phyloP scores from a whole-genome alignment of 2,329 filamentous ascomycete species.

The Rasamsonia emersonii region DNA sequence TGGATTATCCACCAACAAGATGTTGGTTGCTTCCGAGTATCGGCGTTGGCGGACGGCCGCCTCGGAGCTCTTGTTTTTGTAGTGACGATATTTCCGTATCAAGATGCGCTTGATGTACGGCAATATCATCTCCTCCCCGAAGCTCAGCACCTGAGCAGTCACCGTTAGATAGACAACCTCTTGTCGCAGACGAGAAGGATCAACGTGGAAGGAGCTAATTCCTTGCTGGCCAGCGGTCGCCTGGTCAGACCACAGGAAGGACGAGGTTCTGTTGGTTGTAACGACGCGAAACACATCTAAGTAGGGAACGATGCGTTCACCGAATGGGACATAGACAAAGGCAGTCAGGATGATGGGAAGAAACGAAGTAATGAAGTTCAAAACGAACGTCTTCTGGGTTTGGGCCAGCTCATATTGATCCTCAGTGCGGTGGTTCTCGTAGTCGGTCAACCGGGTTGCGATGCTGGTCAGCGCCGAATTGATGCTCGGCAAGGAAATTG shows the following conservation, averaged over 20 bases:
- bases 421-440: conserved; percentile 87
- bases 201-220: conserved; percentile 63
- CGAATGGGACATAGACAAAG: conserved; percentile 92
- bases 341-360: conserved; percentile 85
- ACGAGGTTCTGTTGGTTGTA: conserved; percentile 6
- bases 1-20: conserved; percentile 53
- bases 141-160: conserved; percentile 83
- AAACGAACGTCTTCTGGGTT: conserved; percentile 85
- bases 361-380: conserved; percentile 96
- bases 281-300: conserved; percentile 72
- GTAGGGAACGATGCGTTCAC: conserved; percentile 71
- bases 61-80: conserved; percentile 13
- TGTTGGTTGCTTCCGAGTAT: conserved; percentile 33
- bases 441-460: conserved; percentile 67
- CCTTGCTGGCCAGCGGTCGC: conserved; percentile 58
- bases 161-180: conserved; percentile 96
- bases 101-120: conserved; percentile 75
- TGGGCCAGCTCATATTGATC: conserved; percentile 76
- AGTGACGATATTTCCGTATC: conserved; percentile 57
- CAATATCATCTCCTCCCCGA: conserved; percentile 74
- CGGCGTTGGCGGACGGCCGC: conserved; percentile 25
- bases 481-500: conserved; percentile 68
- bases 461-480: conserved; percentile 65
- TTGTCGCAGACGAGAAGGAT: conserved; percentile 71
- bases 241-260: conserved; percentile 50